Evolutionary conservation across 495 filamentous ascomycete species (phyloP), one percentile per base, ranked within the genome.

Genomic region (Jackrogersella minutella): DNA sequence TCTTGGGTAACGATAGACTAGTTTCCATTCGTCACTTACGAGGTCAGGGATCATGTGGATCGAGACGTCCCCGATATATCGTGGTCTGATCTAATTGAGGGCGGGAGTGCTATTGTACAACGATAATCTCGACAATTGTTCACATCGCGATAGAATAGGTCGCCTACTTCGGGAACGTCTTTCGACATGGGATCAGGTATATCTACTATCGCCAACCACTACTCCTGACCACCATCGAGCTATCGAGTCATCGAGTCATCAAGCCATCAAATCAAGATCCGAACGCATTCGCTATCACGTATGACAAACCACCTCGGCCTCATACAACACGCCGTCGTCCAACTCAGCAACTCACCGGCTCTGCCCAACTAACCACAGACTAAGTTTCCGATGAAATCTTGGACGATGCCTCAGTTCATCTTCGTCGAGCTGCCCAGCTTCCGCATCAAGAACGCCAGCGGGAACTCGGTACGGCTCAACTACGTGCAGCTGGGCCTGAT

Each of bases 401-500:
- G 10, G 21, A 30, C 43, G 9, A 70, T 70, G 67, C 65, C 65
- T 33, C 69, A 72, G 47, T 74, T 74, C 44, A 66, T 74, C 52
- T 74, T 65, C 61, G 51, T 74, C 52, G 72, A 74, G 69, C 66
- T 74, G 4, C 72, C 72, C 17, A 68, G 65, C 31, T 74, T 74
- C 58, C 69, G 66, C 49, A 47, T 70, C 28, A 72, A 68, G 50
- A 62, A 72, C 43, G 68, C 62, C 47, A 68, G 31, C 39, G 69
- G 66, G 4, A 58, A 72, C 7, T 24, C 52, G 0, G 63, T 74
- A 22, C 52, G 58, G 21, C 47, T 74, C 24, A 70, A 59, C 52
- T 70, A 59, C 34, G 22, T 19, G 1, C 72, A 74, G 11, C 53
- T 74, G 0, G 66, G 69, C 1, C 64, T 69, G 1, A 34, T 72